Percentiles rank a stretch among this genome's conserved stretches.
phyloP scores from a whole-genome alignment of 495 filamentous ascomycete species.

The Daldinia loculata region DNA sequence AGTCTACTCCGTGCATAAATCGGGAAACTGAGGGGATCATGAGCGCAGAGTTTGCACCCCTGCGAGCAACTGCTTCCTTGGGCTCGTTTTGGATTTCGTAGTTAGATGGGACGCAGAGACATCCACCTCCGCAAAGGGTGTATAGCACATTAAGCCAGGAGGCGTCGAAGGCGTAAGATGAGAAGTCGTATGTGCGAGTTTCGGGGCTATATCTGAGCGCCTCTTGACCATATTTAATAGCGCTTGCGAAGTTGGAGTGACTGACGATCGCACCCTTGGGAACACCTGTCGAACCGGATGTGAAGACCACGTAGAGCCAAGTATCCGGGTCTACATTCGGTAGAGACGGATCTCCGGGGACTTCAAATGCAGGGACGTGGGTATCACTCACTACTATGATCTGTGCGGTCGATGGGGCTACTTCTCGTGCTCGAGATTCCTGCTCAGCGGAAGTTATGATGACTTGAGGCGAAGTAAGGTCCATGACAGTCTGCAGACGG shows the following conservation, averaged over 20 bases:
- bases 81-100: neutral
- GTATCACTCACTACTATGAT: neutral
- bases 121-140: neutral
- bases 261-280: neutral
- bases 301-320: neutral
- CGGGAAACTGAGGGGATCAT: neutral
- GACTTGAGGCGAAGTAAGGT: neutral
- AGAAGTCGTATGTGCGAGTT: neutral
- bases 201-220: neutral
- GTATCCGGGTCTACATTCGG: neutral
- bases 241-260: neutral
- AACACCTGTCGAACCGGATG: neutral
- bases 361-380: neutral
- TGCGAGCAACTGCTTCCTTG: neutral
- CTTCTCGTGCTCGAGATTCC: neutral
- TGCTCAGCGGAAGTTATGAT: neutral
- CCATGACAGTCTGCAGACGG: neutral
- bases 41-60: neutral
- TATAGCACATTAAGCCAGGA: neutral
- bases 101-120: conserved; percentile 3
- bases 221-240: neutral
- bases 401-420: neutral
- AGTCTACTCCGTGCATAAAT: neutral
- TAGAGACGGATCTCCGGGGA: neutral
- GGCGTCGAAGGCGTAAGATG: conserved; percentile 5